These are phyloP conservation scores for Monosporascus sp. DNA, from an alignment of 2,329 filamentous ascomycete genomes.

Conservation along the genomic window DNA sequence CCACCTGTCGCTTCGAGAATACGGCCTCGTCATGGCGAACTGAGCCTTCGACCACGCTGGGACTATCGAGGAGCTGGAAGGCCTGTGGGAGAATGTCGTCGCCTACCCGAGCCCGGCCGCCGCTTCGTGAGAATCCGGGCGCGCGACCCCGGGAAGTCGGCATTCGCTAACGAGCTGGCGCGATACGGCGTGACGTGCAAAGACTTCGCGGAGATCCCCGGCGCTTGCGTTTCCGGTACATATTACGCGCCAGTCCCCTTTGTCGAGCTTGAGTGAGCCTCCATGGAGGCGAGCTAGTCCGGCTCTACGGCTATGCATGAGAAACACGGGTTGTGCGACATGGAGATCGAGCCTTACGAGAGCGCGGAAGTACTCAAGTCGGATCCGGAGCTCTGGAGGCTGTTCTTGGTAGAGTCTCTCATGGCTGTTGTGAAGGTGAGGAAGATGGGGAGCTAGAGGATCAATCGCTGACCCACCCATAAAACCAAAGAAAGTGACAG, in stretches of 20 bases:
- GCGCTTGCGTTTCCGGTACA: slow-evolving; percentile 13
- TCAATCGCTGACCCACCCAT: no score
- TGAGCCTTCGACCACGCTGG: slow-evolving; percentile 27
- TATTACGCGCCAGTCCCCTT: slow-evolving; percentile 2
- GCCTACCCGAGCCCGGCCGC: slow-evolving; percentile 21
- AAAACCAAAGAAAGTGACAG: no score
- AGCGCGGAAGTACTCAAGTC: slow-evolving; percentile 13
- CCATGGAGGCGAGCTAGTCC: slow-evolving; percentile 15
- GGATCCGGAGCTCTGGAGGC: slow-evolving; percentile 18
- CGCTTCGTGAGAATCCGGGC: slow-evolving; percentile 21
- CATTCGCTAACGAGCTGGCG: slow-evolving; percentile 5
- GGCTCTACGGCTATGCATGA: slow-evolving; percentile 17
- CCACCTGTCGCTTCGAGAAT: slow-evolving; percentile 13
- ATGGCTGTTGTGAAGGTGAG: slow-evolving; percentile 14
- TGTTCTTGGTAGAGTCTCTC: slow-evolving; percentile 16
- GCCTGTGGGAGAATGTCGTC: slow-evolving; percentile 24
- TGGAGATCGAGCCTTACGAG: slow-evolving; percentile 15
- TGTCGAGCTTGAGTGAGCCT: slow-evolving; percentile 14
- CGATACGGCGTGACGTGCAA: slow-evolving; percentile 10
- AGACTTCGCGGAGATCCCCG: slow-evolving; percentile 13
- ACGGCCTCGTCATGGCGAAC: slow-evolving; percentile 30
- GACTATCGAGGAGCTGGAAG: slow-evolving; percentile 16
- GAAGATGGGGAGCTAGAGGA: slow-evolving; percentile 4
- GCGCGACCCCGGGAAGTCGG: slow-evolving; percentile 8
- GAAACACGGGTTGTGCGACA: slow-evolving; percentile 16